These are phyloP conservation scores for Mollisiaceae sp. DNA, from an alignment of 2,329 filamentous ascomycete genomes.

Conservation along the genomic window DNA sequence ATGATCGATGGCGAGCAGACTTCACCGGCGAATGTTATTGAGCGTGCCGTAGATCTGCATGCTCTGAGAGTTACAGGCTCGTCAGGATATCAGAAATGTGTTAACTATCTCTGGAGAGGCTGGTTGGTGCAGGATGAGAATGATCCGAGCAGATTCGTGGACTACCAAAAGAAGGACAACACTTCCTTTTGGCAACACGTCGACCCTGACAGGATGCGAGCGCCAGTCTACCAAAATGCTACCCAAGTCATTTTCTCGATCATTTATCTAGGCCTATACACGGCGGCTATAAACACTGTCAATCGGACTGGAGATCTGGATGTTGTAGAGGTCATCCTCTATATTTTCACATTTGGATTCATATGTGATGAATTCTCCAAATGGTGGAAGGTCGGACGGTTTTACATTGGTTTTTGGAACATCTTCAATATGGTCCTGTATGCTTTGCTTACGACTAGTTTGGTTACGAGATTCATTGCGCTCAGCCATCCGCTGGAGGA, in stretches of 20 bases:
- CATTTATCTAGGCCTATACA: slow-evolving; percentile 84
- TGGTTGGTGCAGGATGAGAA: slow-evolving; percentile 97
- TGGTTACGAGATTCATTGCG: slow-evolving; percentile 80
- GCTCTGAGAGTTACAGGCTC: slow-evolving; percentile 87
- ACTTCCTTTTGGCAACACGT: slow-evolving; percentile 80
- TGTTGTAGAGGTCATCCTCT: slow-evolving; percentile 80
- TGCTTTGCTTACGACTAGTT: slow-evolving; percentile 75
- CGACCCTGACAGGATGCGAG: slow-evolving; percentile 92
- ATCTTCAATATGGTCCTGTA: slow-evolving; percentile 91
- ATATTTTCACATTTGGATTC: slow-evolving; percentile 90
- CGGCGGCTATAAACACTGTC: slow-evolving; percentile 90
- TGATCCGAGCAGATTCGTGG: slow-evolving; percentile 86
- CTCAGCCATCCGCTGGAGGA: slow-evolving; percentile 60
- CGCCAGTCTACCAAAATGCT: slow-evolving; percentile 89
- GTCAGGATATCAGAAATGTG: slow-evolving; percentile 91
- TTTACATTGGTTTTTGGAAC: slow-evolving; percentile 96
- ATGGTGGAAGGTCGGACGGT: slow-evolving; percentile 90
- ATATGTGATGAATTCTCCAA: slow-evolving; percentile 87
- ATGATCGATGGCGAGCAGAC: slow-evolving; percentile 74
- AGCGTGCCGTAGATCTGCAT: slow-evolving; percentile 92
- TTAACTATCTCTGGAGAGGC: slow-evolving; percentile 89
- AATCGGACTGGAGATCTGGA: slow-evolving; percentile 86
- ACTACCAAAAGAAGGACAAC: slow-evolving; percentile 83
- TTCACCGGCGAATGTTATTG: slow-evolving; percentile 82
- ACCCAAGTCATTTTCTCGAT: slow-evolving; percentile 86